Evolutionary conservation across 2,329 filamentous ascomycete species (phyloP).

Genomic region (Colletotrichum ledebouriae): DNA sequence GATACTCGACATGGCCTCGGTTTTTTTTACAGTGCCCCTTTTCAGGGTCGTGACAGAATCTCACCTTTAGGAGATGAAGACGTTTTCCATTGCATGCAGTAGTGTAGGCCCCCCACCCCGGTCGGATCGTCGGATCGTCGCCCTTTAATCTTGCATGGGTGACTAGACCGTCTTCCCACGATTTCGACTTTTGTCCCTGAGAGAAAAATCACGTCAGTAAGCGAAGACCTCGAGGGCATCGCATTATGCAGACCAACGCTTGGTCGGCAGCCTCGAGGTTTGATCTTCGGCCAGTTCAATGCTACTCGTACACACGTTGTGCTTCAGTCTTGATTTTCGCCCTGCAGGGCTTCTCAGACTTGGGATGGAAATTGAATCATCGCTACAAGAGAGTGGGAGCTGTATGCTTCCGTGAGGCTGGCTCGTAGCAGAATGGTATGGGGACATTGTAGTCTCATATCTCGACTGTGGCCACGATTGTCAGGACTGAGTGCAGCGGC

Average conservation of each 20-base stretch:
- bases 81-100: slow-evolving; percentile 13
- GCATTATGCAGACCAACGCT: background rate
- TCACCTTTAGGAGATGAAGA: background rate
- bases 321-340: no score
- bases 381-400: no score
- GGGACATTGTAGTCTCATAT: no score
- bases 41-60: slow-evolving; percentile 4
- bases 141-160: slow-evolving; percentile 14
- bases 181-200: no score
- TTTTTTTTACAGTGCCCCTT: slow-evolving; percentile 1
- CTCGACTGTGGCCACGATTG: no score
- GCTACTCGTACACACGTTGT: background rate
- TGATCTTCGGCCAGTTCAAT: slow-evolving; percentile 11
- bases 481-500: no score
- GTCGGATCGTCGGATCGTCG: slow-evolving; percentile 14
- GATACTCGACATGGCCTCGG: background rate
- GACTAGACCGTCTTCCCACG: background rate
- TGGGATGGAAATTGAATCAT: no score
- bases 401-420: no score
- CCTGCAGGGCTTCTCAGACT: no score
- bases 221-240: slow-evolving; percentile 5
- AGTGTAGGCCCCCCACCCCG: slow-evolving; percentile 1
- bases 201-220: background rate
- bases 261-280: slow-evolving; percentile 9
- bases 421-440: no score